These are phyloP conservation scores for Angomonas desouzai DNA, from an alignment of 208 protist genomes.

Conservation along the genomic window DNA sequence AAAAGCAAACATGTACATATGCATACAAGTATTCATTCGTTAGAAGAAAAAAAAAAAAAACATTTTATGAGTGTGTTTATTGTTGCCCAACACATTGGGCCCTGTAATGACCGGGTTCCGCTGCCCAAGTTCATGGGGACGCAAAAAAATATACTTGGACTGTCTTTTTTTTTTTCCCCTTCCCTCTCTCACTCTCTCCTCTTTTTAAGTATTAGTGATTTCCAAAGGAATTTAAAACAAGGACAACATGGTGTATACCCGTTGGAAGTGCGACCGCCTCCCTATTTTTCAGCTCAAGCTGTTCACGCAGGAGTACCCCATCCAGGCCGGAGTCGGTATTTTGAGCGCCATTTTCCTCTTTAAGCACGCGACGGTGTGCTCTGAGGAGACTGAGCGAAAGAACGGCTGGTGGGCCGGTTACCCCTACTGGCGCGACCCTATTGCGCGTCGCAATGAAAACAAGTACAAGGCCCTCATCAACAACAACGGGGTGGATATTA, in stretches of 20 bases:
- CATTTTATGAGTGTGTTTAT: too few relatives aligned
- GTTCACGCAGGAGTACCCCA: slow-evolving; percentile 83
- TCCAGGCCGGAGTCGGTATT: slow-evolving; percentile 58
- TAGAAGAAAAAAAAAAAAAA: slow-evolving; percentile 7
- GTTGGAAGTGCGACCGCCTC: slow-evolving; percentile 90
- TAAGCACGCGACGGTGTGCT: slow-evolving; percentile 84
- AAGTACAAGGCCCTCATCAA: slow-evolving; percentile 87
- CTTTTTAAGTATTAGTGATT: too few relatives aligned
- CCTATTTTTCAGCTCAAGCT: slow-evolving; percentile 82
- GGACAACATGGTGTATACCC: slow-evolving; percentile 85
- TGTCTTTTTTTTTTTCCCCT: neutral
- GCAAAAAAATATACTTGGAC: neutral
- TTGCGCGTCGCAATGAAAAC: slow-evolving; percentile 80
- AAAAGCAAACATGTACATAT: slow-evolving; percentile 1
- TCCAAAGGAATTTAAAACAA: neutral
- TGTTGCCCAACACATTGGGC: too few relatives aligned
- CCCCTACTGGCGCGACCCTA: slow-evolving; percentile 91
- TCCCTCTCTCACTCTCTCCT: slow-evolving; percentile 6
- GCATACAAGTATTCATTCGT: too few relatives aligned
- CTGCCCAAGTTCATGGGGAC: too few relatives aligned
- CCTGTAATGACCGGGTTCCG: too few relatives aligned
- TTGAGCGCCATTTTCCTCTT: slow-evolving; percentile 74
- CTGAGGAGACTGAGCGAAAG: slow-evolving; percentile 87
- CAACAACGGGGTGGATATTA: slow-evolving; percentile 86
- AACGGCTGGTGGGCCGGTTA: slow-evolving; percentile 87